Conservation (phyloP, 352 stramenopile species). For the Globisporangium heterothallicum region DNA sequence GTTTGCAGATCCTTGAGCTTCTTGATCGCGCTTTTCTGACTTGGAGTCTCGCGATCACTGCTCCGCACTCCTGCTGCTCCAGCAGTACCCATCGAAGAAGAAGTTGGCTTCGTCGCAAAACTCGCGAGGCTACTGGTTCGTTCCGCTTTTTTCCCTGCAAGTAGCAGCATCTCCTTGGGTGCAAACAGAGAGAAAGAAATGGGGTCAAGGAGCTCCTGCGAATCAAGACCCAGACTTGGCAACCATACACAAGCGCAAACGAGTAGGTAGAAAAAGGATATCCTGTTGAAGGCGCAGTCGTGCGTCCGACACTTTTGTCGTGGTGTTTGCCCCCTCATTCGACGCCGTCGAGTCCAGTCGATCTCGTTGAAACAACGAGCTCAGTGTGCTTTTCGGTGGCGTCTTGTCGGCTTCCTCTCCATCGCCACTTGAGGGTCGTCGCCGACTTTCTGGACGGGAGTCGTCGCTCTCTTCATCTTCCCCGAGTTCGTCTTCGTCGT, state of each 20-base stretch:
- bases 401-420: background rate
- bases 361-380: constrained; percentile 29
- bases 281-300: constrained; percentile 60
- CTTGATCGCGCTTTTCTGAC: constrained; percentile 52
- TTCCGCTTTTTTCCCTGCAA: constrained; percentile 52
- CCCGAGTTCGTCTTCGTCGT: constrained; percentile 15
- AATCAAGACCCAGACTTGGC: too few species aligned
- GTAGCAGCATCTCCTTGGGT: constrained; percentile 64
- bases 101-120: constrained; percentile 11
- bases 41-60: constrained; percentile 55
- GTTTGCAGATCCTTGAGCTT: constrained; percentile 70
- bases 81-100: too few species aligned
- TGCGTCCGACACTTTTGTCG: constrained; percentile 47
- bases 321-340: constrained; percentile 12
- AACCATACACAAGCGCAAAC: background rate
- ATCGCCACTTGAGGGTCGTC: background rate
- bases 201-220: constrained; percentile 15
- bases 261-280: constrained; percentile 20
- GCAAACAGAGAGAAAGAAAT: background rate
- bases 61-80: constrained; percentile 12
- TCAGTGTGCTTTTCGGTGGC: constrained; percentile 16
- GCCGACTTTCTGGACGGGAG: background rate
- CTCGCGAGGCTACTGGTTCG: constrained; percentile 31
- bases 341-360: constrained; percentile 16
- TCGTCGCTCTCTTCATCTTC: constrained; percentile 1